Base-by-base conservation (phyloP, 495 filamentous ascomycete genomes). In the Pyrenula aspistea region DNA sequence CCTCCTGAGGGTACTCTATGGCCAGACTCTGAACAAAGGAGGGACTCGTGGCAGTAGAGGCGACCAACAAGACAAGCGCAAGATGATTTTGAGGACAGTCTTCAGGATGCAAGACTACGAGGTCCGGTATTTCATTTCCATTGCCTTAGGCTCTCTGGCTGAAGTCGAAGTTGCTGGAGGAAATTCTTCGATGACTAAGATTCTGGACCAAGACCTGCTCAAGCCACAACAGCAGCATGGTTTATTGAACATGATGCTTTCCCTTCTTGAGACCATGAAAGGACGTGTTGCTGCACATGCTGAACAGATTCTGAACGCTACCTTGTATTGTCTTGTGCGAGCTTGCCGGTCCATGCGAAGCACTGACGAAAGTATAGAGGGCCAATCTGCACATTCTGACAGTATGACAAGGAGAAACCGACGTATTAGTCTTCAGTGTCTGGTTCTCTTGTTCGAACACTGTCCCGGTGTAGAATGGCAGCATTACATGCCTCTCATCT, bases 1-100 rank as follows among this genome's bases (percentile, higher is more conserved):
- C 12, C 76, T 97, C 53, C 78, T 99, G 22, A 79, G 91, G 53
- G 68, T 99, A 25, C 77, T 99, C 2, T 99, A 96, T 62, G 93
- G 93, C 24, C 85, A 87, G 56, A 83, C 87, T 59, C 87, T 96
- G 31, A 89, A 87, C 0, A 85, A 88, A 57, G 88, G 87, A 57
- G 86, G 88, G n/a, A 71, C 64, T 59, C 74, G 57, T 49, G 63
- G 68, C 11, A 59, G 63, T n/a, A 74, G 73, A 64, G 72, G 75
- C 55, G 77, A 76, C 3, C 80, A 81, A 61, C 77, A 84, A 55
- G 81, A 83, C 2, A 84, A 83, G 55, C 73, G 93, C 57, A 84
- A 81, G 63, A 77, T 80, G 2, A 79, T 89, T 49, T 71, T 89
- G 36, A 68, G 77, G 49, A 75, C 80, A 12, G 67, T 89, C 23